Evolutionary conservation across 2,329 filamentous ascomycete genomes (phyloP).

Genomic region (Cordyceps javanica): DNA sequence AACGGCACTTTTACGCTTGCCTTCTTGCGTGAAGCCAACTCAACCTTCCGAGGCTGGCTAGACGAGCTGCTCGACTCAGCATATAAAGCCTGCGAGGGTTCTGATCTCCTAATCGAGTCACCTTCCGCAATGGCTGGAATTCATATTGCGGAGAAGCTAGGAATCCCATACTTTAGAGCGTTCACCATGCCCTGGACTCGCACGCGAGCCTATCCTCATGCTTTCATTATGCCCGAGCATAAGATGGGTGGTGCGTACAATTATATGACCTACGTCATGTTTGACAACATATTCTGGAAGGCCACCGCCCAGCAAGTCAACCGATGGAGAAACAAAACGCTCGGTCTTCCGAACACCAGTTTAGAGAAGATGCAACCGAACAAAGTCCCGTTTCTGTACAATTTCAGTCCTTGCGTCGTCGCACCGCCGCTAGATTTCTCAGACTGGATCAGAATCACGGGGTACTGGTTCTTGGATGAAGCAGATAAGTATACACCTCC

Average conservation of each 20-base stretch:
- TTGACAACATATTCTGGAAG: slow-evolving; percentile 96
- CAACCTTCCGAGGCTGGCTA: slow-evolving; percentile 90
- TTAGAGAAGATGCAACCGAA: slow-evolving; percentile 91
- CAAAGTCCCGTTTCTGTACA: slow-evolving; percentile 97
- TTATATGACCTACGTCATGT: slow-evolving; percentile 90
- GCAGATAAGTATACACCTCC: slow-evolving; percentile 64
- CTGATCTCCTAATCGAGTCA: slow-evolving; percentile 88
- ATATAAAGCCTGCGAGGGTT: slow-evolving; percentile 77
- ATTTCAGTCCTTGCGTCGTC: slow-evolving; percentile 93
- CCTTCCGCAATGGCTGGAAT: slow-evolving; percentile 97
- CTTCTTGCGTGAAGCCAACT: slow-evolving; percentile 81
- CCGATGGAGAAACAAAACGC: slow-evolving; percentile 76
- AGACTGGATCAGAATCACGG: slow-evolving; percentile 95
- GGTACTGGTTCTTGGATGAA: slow-evolving; percentile 97
- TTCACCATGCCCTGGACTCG: slow-evolving; percentile 99
- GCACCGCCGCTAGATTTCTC: slow-evolving; percentile 89
- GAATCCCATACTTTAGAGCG: slow-evolving; percentile 91
- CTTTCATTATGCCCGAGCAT: slow-evolving; percentile 85
- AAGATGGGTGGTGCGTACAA: slow-evolving; percentile 97
- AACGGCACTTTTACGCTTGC: slow-evolving; percentile 94
- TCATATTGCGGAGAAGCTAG: slow-evolving; percentile 88
- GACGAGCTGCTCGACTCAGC: slow-evolving; percentile 79
- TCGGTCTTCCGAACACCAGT: slow-evolving; percentile 73
- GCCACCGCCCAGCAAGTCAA: slow-evolving; percentile 89
- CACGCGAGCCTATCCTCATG: slow-evolving; percentile 91